Conservation (phyloP, 148 eudicot genomes). For the Rhododendron williamsianum region DNA sequence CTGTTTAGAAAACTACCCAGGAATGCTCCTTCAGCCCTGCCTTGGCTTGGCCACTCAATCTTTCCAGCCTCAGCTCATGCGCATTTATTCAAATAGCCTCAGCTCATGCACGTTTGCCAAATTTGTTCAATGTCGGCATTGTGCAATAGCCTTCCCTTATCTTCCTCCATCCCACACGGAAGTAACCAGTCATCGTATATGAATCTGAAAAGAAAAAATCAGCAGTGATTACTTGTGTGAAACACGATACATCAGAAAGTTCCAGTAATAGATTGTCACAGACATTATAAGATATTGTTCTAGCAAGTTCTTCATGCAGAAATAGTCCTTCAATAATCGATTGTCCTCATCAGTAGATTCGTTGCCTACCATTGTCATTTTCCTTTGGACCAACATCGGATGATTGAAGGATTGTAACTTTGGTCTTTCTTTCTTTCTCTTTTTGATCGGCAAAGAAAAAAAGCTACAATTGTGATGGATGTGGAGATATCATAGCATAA, state of each 20-base stretch:
- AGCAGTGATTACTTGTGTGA: not conserved
- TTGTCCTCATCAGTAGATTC: not conserved
- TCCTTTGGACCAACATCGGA: not conserved
- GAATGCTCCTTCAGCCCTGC: not conserved
- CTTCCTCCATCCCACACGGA: not conserved
- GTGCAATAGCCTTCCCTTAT: not conserved
- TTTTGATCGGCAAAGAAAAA: not conserved
- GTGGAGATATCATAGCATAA: not conserved
- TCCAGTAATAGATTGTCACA: not conserved
- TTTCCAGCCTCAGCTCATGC: not conserved
- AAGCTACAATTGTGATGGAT: too few species aligned
- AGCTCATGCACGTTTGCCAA: not conserved
- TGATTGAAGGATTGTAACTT: not conserved
- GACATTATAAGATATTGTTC: not conserved
- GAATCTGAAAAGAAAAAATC: slow-evolving; percentile 44
- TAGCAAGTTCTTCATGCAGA: not conserved
- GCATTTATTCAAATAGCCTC: not conserved
- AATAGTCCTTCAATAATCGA: not conserved
- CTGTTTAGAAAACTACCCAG: not conserved
- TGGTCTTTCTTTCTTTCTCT: not conserved
- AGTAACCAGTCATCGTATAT: slow-evolving; percentile 63
- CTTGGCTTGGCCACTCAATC: not conserved
- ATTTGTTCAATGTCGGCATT: not conserved
- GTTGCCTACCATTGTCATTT: not conserved
- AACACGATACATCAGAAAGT: not conserved